Conservation (phyloP, 164 flowering plant species). For the Vitis rupestris region DNA sequence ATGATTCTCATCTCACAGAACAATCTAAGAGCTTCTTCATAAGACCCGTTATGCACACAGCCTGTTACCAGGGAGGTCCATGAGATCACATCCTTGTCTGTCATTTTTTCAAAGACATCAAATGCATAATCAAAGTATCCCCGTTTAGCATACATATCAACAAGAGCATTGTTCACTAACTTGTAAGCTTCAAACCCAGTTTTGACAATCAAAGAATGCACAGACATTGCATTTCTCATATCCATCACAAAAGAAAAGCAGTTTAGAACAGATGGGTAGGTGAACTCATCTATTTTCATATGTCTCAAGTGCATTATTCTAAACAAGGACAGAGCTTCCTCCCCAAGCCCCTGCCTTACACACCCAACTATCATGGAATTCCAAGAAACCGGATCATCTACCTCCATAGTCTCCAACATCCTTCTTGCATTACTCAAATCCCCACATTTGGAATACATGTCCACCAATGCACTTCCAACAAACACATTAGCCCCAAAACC, state of each 20-base stretch:
- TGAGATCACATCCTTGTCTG: constrained; percentile 67
- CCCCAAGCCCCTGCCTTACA: constrained; percentile 55
- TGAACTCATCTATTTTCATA: constrained; percentile 69
- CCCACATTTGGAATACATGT: constrained; percentile 83
- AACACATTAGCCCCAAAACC: constrained; percentile 65
- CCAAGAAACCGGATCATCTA: constrained; percentile 75
- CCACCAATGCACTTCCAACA: constrained; percentile 72
- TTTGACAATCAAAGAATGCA: constrained; percentile 68
- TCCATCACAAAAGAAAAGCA: constrained; percentile 44
- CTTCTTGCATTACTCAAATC: constrained; percentile 50
- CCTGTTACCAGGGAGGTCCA: constrained; percentile 91
- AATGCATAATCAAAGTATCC: constrained; percentile 47
- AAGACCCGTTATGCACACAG: constrained; percentile 47
- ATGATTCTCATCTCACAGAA: constrained; percentile 54
- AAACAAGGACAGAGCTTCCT: constrained; percentile 63
- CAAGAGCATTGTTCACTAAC: constrained; percentile 69
- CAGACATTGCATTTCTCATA: constrained; percentile 35
- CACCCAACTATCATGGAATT: constrained; percentile 79
- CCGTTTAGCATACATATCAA: constrained; percentile 82
- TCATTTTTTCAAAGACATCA: constrained; percentile 49
- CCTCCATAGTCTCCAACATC: constrained; percentile 44
- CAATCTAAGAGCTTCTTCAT: constrained; percentile 58
- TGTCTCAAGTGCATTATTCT: constrained; percentile 50
- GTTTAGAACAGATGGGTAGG: constrained; percentile 72
- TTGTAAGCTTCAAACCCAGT: constrained; percentile 55